Percentiles rank a stretch among this genome's conserved stretches.
Conservation (phyloP, 192 early-diverging fungal species). For the Obelidium mucronatum region DNA sequence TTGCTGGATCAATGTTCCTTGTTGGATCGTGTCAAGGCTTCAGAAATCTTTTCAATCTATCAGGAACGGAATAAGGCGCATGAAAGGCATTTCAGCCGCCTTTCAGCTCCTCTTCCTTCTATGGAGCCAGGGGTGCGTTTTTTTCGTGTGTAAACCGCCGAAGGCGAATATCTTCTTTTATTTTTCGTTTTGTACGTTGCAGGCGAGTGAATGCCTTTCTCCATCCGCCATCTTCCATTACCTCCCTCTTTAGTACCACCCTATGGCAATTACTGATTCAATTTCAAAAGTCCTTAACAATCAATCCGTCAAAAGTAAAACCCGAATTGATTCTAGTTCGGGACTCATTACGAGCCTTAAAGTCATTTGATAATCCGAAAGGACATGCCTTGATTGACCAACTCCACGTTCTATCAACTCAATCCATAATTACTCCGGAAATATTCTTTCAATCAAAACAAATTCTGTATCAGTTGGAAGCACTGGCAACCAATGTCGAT, state of each 20-base stretch:
- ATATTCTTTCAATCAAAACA: not conserved
- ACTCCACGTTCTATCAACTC: no score
- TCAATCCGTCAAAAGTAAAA: not conserved
- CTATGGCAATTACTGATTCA: no score
- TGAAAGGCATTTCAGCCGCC: constrained; percentile 3
- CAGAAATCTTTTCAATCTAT: constrained; percentile 2
- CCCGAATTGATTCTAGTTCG: not conserved
- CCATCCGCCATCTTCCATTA: no score
- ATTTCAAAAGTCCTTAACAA: no score
- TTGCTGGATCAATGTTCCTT: not conserved
- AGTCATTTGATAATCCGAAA: not conserved
- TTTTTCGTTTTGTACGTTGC: no score
- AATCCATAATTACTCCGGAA: no score
- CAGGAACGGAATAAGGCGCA: constrained; percentile 6
- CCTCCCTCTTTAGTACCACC: no score
- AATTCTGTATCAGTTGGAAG: not conserved
- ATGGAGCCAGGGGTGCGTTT: not conserved
- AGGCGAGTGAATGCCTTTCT: no score
- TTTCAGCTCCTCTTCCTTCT: not conserved
- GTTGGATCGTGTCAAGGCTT: not conserved
- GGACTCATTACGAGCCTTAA: not conserved
- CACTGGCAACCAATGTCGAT: not conserved
- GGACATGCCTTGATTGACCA: not conserved
- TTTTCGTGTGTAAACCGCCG: no score
- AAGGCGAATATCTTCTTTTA: no score